Percentiles rank a stretch among this genome's conserved stretches.
Evolutionary conservation across 2,329 filamentous ascomycete species (phyloP).

Genomic region (Claviceps capensis): DNA sequence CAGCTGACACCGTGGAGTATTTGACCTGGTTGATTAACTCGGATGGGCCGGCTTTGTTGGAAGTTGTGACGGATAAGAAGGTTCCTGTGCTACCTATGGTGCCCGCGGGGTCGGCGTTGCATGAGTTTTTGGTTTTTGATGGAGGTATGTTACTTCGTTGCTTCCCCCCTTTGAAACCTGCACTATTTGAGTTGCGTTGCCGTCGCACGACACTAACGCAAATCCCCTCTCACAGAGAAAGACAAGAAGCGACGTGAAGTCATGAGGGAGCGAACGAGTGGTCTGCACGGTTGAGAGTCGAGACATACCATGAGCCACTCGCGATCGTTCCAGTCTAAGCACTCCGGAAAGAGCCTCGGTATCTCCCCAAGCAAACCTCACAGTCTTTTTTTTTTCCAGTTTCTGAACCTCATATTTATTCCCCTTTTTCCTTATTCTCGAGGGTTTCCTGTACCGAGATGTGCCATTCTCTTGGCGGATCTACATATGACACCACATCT

Average conservation of each 20-base stretch:
- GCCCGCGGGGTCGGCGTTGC: constrained; percentile 69
- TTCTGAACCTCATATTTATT: too few relatives aligned
- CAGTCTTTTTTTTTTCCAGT: too few relatives aligned
- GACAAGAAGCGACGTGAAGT: constrained; percentile 52
- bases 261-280: constrained; percentile 49
- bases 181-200: too few relatives aligned
- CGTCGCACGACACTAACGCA: neutral
- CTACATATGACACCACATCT: too few relatives aligned
- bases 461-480: too few relatives aligned
- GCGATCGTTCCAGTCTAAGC: neutral
- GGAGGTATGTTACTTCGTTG: constrained; percentile 14
- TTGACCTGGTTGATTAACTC: constrained; percentile 80
- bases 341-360: too few relatives aligned
- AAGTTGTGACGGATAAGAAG: constrained; percentile 84
- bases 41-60: constrained; percentile 83
- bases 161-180: too few relatives aligned
- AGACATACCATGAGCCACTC: neutral
- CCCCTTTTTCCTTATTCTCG: too few relatives aligned
- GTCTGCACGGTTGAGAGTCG: constrained; percentile 25
- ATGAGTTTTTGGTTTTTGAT: constrained; percentile 61
- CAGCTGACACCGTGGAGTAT: constrained; percentile 62
- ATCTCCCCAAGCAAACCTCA: too few relatives aligned
- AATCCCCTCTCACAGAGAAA: constrained; percentile 34
- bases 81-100: constrained; percentile 98
- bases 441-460: too few relatives aligned